These are phyloP conservation scores for Penicillium mononematosum DNA, from an alignment of 495 filamentous ascomycete genomes.

Conservation along the genomic window DNA sequence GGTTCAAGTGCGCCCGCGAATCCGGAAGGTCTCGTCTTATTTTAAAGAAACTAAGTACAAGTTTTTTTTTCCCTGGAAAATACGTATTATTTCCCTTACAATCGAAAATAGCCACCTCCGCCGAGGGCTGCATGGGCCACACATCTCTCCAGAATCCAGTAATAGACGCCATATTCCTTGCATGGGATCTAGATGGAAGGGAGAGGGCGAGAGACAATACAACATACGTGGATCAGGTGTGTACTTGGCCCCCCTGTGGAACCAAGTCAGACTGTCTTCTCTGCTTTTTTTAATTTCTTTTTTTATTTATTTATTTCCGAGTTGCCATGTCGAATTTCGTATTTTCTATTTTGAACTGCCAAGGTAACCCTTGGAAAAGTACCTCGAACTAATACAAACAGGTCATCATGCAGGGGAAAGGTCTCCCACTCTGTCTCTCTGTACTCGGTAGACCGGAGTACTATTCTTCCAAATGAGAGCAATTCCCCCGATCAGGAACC, in stretches of 20 bases:
- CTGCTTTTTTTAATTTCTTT: not conserved
- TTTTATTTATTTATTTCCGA: not conserved
- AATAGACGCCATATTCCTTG: constrained; percentile 32
- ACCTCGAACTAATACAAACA: constrained; percentile 2
- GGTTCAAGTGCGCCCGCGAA: constrained; percentile 16
- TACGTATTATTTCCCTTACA: not conserved
- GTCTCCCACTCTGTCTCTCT: not conserved
- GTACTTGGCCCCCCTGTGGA: constrained; percentile 25
- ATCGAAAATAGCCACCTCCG: constrained; percentile 23
- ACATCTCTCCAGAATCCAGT: constrained; percentile 19
- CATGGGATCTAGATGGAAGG: constrained; percentile 30
- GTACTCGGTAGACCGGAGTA: not conserved
- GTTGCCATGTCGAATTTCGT: not conserved
- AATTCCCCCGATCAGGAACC: not conserved
- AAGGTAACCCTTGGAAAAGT: constrained; percentile 7
- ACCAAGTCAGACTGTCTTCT: constrained; percentile 21
- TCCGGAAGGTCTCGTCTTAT: constrained; percentile 22
- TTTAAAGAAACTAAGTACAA: constrained; percentile 23
- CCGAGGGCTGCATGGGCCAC: constrained; percentile 29
- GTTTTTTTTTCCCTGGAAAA: constrained; percentile 12
- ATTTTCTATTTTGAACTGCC: not conserved
- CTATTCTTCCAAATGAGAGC: constrained; percentile 1
- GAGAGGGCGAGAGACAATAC: constrained; percentile 24
- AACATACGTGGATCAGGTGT: constrained; percentile 25
- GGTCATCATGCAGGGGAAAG: constrained; percentile 9